Base-by-base conservation (phyloP, 345 rosid genomes). In the Chamaenerion angustifolium region DNA sequence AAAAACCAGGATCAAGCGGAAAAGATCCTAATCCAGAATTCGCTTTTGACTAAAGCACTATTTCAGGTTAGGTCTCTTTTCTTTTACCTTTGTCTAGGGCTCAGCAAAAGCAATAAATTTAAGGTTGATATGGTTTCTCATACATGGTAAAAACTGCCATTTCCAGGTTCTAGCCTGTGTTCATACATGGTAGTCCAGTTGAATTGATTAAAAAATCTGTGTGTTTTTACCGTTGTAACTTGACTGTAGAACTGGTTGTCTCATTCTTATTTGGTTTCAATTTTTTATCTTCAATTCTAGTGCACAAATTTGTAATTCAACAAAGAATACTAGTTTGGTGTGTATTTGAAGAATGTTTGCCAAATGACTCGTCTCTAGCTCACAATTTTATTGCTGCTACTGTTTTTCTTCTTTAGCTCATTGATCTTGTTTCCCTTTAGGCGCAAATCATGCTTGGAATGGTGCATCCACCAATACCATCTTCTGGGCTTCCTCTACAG, bases 361-460 rank as follows among this genome's bases (percentile, higher is more conserved):
- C 25, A 21, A 21, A 21, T 21, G 25, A 21, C 25, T 31, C 37
- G 37, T 31, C 37, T 31, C 37, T 31, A 31, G 5, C 10, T 1
- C 37, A 31, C 7, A 31, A 31, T 31, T 0, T 5, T 8, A 49
- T 49, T 16, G 31, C 6, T 46, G 14, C 43, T 53, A 6, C 15
- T 0, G 3, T 27, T 10, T 42, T 15, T 12, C 43, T 15, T 40
- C 16, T 16, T 23, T 19, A 46, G 48, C 31, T 2, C 10, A 21
- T 55, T 51, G 11, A 8, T 43, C 11, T 42, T 45, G 56, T 10
- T 58, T 49, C 40, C 46, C 50, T 73, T 46, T 27, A 87, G 96
- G 98, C 98, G 56, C 96, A 92, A 56, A 84, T 92, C 64, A 92
- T 92, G 98, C 90, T 92, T 27, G 98, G 98, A 71, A 92, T 92